Percentiles rank a stretch among this genome's conserved stretches.
Conservation (phyloP, 2,329 filamentous ascomycete species). For the Stachybotrys elegans region DNA sequence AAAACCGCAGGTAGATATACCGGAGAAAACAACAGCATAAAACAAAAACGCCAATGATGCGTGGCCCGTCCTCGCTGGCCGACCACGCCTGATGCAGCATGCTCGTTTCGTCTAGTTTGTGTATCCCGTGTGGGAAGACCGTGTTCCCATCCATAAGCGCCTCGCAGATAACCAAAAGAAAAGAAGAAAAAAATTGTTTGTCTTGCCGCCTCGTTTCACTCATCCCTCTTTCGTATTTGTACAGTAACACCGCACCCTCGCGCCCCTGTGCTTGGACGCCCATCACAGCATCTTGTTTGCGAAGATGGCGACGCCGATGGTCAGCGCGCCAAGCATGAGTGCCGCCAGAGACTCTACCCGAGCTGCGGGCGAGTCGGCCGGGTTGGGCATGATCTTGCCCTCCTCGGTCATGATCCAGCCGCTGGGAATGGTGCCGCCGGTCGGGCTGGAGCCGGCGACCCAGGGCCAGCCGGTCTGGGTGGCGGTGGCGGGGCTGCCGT, state of each 20-base stretch:
- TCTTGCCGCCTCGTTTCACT: no score
- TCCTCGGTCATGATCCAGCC: constrained; percentile 77
- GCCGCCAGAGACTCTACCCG: constrained; percentile 14
- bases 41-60: no score
- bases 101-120: no score
- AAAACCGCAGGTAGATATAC: no score
- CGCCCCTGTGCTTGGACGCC: neutral
- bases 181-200: no score
- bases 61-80: no score
- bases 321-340: constrained; percentile 19
- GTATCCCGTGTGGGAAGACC: no score
- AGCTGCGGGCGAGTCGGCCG: constrained; percentile 33
- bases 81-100: no score
- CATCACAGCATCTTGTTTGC: constrained; percentile 6
- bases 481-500: constrained; percentile 45
- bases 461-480: constrained; percentile 65
- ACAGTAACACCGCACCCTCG: neutral
- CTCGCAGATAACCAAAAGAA: no score
- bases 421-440: constrained; percentile 58
- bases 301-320: constrained; percentile 19
- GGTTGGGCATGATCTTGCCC: constrained; percentile 72
- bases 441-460: constrained; percentile 51
- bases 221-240: no score
- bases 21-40: no score
- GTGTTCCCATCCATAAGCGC: no score